These are phyloP conservation scores for Cercospora brassicicola DNA, from an alignment of 2,329 filamentous ascomycete species.

Conservation along the genomic window DNA sequence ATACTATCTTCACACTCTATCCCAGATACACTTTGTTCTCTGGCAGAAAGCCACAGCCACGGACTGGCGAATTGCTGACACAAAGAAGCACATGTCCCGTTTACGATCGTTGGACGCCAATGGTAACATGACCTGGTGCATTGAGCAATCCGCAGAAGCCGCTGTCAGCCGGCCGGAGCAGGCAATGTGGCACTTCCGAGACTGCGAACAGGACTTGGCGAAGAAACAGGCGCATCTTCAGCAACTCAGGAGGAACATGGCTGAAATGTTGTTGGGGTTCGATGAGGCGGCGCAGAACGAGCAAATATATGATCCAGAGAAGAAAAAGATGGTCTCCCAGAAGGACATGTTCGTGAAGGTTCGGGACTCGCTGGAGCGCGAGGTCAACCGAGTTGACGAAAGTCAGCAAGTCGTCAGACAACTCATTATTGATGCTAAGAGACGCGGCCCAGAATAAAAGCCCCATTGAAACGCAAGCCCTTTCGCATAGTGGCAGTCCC, in stretches of 20 bases:
- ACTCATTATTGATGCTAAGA: background rate
- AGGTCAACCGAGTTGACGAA: background rate
- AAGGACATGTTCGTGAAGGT: conserved; percentile 9
- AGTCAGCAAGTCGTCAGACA: background rate
- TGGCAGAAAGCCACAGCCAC: conserved; percentile 10
- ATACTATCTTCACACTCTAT: conserved; percentile 7
- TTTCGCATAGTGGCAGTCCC: too few species aligned
- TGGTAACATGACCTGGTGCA: conserved; percentile 14
- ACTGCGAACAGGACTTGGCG: background rate
- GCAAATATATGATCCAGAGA: conserved; percentile 4
- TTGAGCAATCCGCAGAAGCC: background rate
- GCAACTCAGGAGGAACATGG: background rate
- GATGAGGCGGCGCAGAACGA: background rate
- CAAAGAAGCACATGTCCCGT: conserved; percentile 16
- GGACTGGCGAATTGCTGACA: conserved; percentile 21
- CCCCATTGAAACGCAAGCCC: too few species aligned
- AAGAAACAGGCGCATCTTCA: background rate
- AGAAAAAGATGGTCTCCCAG: conserved; percentile 14
- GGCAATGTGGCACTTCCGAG: background rate
- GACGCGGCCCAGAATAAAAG: background rate
- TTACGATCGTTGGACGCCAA: background rate
- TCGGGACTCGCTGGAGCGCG: background rate
- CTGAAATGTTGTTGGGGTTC: background rate
- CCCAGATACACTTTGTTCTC: background rate
- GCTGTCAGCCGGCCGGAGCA: background rate